Percentiles rank a stretch among this genome's conserved stretches.
These are phyloP conservation scores for Saccharomyces pastorianus DNA, from an alignment of 1,139 yeast species.

Conservation along the genomic window DNA sequence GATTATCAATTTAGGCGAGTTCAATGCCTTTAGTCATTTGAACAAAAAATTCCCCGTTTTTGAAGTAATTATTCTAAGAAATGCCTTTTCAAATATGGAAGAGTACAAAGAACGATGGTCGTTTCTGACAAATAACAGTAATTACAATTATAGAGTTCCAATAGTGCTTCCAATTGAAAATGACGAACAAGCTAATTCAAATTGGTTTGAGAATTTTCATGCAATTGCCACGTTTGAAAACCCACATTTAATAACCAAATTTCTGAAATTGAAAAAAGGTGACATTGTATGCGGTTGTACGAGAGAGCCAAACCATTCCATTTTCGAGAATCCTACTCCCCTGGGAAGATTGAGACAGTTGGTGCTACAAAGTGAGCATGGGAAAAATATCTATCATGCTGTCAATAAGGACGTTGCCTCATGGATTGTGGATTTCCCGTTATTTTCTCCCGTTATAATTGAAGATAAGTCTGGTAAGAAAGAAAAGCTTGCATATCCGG, in stretches of 20 bases:
- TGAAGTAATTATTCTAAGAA: conserved; percentile 60
- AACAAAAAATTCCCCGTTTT: conserved; percentile 45
- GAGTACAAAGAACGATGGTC: conserved; percentile 36
- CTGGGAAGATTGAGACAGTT: conserved; percentile 78
- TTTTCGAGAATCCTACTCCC: conserved; percentile 92
- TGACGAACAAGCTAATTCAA: conserved; percentile 30
- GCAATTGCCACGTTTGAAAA: conserved; percentile 29
- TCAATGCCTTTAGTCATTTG: conserved; percentile 33
- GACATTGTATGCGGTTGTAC: conserved; percentile 71
- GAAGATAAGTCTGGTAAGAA: conserved; percentile 11
- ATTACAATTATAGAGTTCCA: conserved; percentile 57
- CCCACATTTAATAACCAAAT: conserved; percentile 31
- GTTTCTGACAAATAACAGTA: conserved; percentile 36
- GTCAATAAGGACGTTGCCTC: conserved; percentile 43
- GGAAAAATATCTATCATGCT: conserved; percentile 18
- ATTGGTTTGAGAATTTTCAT: conserved; percentile 41
- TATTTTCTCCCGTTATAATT: conserved; percentile 65
- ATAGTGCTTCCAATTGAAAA: conserved; percentile 42
- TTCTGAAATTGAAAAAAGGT: conserved; percentile 48
- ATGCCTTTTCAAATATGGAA: conserved; percentile 36
- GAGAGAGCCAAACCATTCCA: conserved; percentile 44
- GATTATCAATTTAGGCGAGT: conserved; percentile 43
- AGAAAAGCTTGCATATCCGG: conserved; percentile 44
- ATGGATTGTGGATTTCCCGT: conserved; percentile 89
- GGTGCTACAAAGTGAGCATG: conserved; percentile 45